Base-by-base conservation (phyloP, 1,284 basidiomycete genomes). In the Rhizopogon parksii region DNA sequence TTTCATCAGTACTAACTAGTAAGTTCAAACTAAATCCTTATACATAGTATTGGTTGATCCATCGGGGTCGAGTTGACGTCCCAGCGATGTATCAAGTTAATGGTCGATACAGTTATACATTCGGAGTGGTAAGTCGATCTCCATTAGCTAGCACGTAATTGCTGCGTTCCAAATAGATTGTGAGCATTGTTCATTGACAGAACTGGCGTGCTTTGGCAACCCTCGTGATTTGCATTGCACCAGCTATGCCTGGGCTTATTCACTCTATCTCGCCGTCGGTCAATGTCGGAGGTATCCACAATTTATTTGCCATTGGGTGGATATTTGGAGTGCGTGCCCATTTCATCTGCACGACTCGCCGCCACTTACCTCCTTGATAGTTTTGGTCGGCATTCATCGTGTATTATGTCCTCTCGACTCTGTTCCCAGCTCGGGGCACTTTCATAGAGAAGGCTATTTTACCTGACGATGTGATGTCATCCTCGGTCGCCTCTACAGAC, bases 351-450 rank as follows among this genome's bases (percentile, higher is more conserved):
- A 7, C 2, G 7, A 35, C 37, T 51, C 2, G 14, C 24, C 15
- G 9, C 25, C n/a, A 36, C 6, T 17, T 32, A 25, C 25, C 14
- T 17, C n/a, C 17, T 27, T 17, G 3, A 11, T 40, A 52, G 51
- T 52, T 52, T 38, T 52, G 17, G 37, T 36, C 49, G n/a, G 50
- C 51, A 14, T 52, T 39, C 30, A 12, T 52, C 8, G 51, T 52
- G 12, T 52, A 51, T 36, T 40, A 42, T 4, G 12, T 37, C 32
- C 39, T 52, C 39, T 52, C 51, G 15, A 27, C 24, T 14, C 5
- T 52, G 15, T 52, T 52, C 25, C 51, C 51, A 3, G 47, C 51
- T 24, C 50, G 36, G 19, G 51, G 2, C 9, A 52, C 49, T 15
- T 52, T 30, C 19, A 8, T 52, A 9, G 51, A 52, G 4, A 51